Conservation (phyloP, 2,329 filamentous ascomycete species). For the Fusarium bactridioides region DNA sequence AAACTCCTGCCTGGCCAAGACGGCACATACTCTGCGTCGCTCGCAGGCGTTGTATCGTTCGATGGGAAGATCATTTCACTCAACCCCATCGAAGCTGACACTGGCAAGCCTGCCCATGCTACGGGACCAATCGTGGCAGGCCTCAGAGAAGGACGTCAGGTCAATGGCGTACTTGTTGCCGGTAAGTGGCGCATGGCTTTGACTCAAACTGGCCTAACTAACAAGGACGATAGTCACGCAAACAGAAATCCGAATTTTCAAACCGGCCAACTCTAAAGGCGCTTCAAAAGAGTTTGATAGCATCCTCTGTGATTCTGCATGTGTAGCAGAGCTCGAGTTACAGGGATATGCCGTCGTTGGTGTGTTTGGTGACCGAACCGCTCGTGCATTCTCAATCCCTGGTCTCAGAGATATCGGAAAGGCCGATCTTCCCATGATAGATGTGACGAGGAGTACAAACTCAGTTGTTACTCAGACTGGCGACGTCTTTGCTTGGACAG, state of each 20-base stretch:
- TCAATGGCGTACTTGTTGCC: conserved; percentile 82
- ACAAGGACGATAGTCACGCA: conserved; percentile 59
- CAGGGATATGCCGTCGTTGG: conserved; percentile 82
- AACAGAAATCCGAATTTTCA: conserved; percentile 87
- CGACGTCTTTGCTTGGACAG: conserved; percentile 86
- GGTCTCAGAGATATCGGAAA: conserved; percentile 83
- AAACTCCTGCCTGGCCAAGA: conserved; percentile 83
- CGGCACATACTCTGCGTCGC: conserved; percentile 72
- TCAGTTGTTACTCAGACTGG: conserved; percentile 79
- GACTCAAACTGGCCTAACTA: conserved; percentile 23
- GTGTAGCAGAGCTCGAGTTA: conserved; percentile 76
- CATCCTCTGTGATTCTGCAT: conserved; percentile 80
- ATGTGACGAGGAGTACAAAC: conserved; percentile 74
- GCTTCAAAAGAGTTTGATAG: conserved; percentile 90
- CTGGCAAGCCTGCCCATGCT: conserved; percentile 77
- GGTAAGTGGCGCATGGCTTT: conserved; percentile 55
- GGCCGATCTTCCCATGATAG: conserved; percentile 72
- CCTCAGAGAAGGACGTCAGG: conserved; percentile 75
- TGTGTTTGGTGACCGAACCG: conserved; percentile 82
- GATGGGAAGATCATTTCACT: conserved; percentile 79
- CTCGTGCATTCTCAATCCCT: conserved; percentile 86
- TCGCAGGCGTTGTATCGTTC: conserved; percentile 72
- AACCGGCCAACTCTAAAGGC: conserved; percentile 84
- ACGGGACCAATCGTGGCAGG: conserved; percentile 79
- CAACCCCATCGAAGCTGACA: conserved; percentile 79